Base-by-base conservation (phyloP, 257 asterid genomes). In the Solanum pennellii region DNA sequence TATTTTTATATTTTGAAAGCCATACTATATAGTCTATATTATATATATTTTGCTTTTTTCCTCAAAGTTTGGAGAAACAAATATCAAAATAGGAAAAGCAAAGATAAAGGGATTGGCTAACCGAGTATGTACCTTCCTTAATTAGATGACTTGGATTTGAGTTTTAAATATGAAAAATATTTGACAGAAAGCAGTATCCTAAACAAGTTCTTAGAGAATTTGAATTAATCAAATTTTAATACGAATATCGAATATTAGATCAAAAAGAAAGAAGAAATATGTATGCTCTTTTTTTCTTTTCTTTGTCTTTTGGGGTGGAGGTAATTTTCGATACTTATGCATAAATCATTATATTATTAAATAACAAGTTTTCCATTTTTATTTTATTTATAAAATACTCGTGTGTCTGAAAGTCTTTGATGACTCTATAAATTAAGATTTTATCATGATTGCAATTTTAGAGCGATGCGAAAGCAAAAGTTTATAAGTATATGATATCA, bases 151-250 rank as follows among this genome's bases (percentile, higher is more conserved):
- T 56, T 0, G 2, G 0, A 56, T 56, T 18, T 2, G n/a, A 56
- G 11, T 1, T 2, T 56, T 18, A 9, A 52, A 23, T 52, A 56
- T 7, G 10, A 56, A 56, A 56, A 56, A 18, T 56, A 18, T 20
- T 56, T 56, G 3, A 16, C 1, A 20, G 5, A 0, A 3, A 56
- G 11, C 2, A 11, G 0, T 56, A 56, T 7, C 4, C 0, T 0
- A 0, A 18, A 56, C 0, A 2, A 6, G 1, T 18, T 2, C 0
- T 1, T 56, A 20, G 11, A 0, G 4, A 56, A 2, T 56, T 0
- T 18, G 2, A 7, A 18, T 56, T 56, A 52, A 4, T 0, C 65
- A 0, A 56, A 18, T 4, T 56, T 52, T 3, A 18, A 56, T 56
- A 10, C 5, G 0, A 0, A 0, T 56, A 56, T 0, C n/a, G 5